Base-by-base conservation (phyloP, 2,329 filamentous ascomycete genomes). In the Fusarium sp. region DNA sequence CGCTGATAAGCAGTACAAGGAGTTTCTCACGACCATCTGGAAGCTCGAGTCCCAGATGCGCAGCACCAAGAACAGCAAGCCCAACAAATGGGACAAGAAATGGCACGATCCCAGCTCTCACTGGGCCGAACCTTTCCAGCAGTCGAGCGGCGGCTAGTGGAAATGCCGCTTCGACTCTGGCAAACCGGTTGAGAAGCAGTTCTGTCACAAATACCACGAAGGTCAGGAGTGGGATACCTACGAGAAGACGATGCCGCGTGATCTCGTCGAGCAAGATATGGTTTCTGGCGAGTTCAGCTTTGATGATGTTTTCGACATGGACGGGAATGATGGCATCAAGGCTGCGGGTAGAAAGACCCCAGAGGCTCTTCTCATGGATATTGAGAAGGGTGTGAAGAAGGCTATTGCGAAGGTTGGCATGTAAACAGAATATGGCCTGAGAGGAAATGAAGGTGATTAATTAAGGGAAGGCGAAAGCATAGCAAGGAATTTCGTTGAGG, bases 111-210 rank as follows among this genome's bases (percentile, higher is more conserved):
- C 66, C 2, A 70, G 33, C 37, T 21, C 44, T 20, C 46, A 24
- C 29, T 74, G 72, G 72, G 46, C 60, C 31, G 63, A 63, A 50
- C 65, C 53, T 39, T 57, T 59, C 50, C 68, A 66, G 50, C 59
- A 65, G 47, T 52, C 41, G 63, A 70, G 57, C 65, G 72, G 72
- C 41, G 72, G 72, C 66, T 74, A 74, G 71, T 74, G 72, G 72
- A 74, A 63, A 74, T 74, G 72, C 70, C 70, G 72, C 52, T 73
- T 71, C 11, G 58, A 58, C 35, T 26, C 48, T 52, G 70, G 66
- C 24, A 65, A 65, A 24, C 60, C 68, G 10, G 38, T 37, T n/a
- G 57, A 39, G 21, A 60, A 74, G 43, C 57, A 71, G 16, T 58
- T 54, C 35, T 74, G 72, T 39, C 28, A 50, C 24, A 28, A 31